Conservation (phyloP, 2,329 filamentous ascomycete species). For the Aspergillus luchuensis region DNA sequence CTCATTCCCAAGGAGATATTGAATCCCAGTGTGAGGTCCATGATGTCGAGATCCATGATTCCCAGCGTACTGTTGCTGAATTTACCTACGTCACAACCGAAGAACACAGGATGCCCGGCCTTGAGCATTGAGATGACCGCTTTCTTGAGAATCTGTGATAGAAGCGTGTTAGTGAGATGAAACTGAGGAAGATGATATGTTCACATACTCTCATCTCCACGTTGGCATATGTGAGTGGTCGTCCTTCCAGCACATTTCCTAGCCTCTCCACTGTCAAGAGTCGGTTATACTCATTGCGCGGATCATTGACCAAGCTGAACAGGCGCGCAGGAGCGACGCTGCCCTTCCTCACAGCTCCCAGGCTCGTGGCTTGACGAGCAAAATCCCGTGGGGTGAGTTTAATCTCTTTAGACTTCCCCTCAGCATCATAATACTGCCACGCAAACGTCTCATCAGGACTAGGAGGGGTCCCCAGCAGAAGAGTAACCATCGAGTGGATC, state of each 20-base stretch:
- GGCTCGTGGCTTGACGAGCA: constrained; percentile 58
- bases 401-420: constrained; percentile 64
- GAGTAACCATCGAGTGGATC: constrained; percentile 76
- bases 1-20: constrained; percentile 71
- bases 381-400: constrained; percentile 70
- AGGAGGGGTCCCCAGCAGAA: constrained; percentile 80
- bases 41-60: constrained; percentile 77
- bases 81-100: constrained; percentile 85
- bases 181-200: not conserved
- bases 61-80: constrained; percentile 69
- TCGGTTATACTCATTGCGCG: constrained; percentile 71
- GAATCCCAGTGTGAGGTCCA: constrained; percentile 83
- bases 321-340: constrained; percentile 38
- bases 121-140: constrained; percentile 77
- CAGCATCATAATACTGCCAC: constrained; percentile 77
- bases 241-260: constrained; percentile 78
- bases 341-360: constrained; percentile 35
- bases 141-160: constrained; percentile 61
- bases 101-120: constrained; percentile 80
- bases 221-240: constrained; percentile 78
- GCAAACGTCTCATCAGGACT: constrained; percentile 67
- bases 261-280: constrained; percentile 76
- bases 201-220: constrained; percentile 61
- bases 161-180: not conserved
- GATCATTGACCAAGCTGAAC: constrained; percentile 84